phyloP scores from a whole-genome alignment of 176 grass and related monocot genomes.

The Poa pratensis region DNA sequence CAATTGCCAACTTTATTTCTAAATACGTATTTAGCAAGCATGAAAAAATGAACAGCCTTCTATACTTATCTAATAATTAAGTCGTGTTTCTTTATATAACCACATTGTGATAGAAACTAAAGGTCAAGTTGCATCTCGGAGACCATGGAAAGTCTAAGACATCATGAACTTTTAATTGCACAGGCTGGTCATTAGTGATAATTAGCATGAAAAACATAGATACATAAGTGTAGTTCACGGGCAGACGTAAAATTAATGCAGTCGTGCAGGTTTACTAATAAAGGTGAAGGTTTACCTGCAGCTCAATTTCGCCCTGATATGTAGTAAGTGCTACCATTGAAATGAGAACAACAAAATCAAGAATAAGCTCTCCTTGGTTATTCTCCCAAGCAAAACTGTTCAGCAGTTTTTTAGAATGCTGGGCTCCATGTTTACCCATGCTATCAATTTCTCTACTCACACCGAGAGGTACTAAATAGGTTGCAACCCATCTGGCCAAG shows the following conservation, averaged over 20 bases:
- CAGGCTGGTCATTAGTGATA: not conserved
- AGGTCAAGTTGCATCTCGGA: slow-evolving; percentile 20
- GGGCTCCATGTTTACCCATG: slow-evolving; percentile 46
- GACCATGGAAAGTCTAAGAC: slow-evolving; percentile 21
- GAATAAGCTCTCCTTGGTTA: slow-evolving; percentile 83
- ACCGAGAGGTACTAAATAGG: slow-evolving; percentile 91
- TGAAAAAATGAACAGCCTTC: slow-evolving; percentile 18
- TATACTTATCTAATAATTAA: not conserved
- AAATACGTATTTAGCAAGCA: slow-evolving; percentile 32
- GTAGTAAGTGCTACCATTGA: slow-evolving; percentile 77
- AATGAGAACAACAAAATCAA: slow-evolving; percentile 86
- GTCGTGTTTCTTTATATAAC: slow-evolving; percentile 1
- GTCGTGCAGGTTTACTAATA: slow-evolving; percentile 12
- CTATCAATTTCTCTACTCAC: slow-evolving; percentile 56
- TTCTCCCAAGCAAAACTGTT: slow-evolving; percentile 90
- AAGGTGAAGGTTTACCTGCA: slow-evolving; percentile 69
- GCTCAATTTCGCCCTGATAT: slow-evolving; percentile 89
- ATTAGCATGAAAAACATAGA: slow-evolving; percentile 32
- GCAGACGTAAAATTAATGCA: slow-evolving; percentile 12
- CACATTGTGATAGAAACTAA: slow-evolving; percentile 4
- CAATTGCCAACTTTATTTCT: not conserved
- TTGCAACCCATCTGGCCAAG: slow-evolving; percentile 93
- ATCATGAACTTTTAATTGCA: slow-evolving; percentile 20
- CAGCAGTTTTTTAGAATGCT: slow-evolving; percentile 81
- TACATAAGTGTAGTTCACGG: not conserved